Evolutionary conservation across 106 monocot species (phyloP).

Genomic region (Hemerocallis citrina): DNA sequence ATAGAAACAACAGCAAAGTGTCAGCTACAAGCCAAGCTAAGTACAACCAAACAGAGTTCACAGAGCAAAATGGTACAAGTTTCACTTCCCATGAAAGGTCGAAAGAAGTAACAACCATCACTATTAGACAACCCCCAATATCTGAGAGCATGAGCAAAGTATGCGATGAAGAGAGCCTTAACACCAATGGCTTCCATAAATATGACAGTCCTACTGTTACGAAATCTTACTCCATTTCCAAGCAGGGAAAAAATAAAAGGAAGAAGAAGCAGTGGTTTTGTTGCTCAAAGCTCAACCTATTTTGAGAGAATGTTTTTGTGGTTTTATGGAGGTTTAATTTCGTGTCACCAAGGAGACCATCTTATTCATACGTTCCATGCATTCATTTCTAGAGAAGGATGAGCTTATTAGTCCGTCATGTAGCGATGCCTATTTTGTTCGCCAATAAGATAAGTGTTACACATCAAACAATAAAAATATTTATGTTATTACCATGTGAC

Average conservation of each 20-base stretch:
- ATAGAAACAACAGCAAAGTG: neutral
- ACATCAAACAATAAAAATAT: too few relatives aligned
- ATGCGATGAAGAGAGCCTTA: constrained; percentile 20
- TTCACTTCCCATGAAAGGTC: neutral
- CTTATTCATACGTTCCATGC: too few relatives aligned
- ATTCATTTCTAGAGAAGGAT: too few relatives aligned
- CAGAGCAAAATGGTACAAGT: neutral
- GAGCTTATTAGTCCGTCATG: too few relatives aligned
- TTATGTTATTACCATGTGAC: too few relatives aligned
- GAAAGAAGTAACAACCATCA: neutral
- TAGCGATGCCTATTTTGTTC: too few relatives aligned
- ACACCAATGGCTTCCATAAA: constrained; percentile 10
- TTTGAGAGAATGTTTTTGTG: too few relatives aligned
- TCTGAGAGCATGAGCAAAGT: constrained; percentile 17
- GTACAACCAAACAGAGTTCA: neutral
- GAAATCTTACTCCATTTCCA: neutral
- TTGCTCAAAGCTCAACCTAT: constrained; percentile 13
- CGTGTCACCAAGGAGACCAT: too few relatives aligned
- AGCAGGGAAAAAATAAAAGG: neutral
- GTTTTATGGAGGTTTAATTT: too few relatives aligned
- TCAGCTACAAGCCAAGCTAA: neutral
- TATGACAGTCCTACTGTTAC: neutral
- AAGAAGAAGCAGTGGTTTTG: constrained; percentile 7
- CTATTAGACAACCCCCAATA: neutral
- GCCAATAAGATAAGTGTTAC: too few relatives aligned